Conservation (phyloP, 228 moss, liverwort and hornwort genomes). For the Sphagnum magellanicum region DNA sequence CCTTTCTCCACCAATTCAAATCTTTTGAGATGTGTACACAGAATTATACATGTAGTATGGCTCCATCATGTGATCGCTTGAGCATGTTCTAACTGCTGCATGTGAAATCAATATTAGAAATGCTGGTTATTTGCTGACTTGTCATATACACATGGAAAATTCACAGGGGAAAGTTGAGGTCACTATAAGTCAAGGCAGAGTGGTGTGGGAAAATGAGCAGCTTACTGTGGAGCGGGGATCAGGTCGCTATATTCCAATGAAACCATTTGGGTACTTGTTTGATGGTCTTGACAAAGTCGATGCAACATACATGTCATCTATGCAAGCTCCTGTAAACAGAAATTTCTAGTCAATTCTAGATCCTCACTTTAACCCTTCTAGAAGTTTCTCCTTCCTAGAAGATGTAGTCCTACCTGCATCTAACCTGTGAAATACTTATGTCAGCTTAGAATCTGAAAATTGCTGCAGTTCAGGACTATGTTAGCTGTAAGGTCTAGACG, state of each 20-base stretch:
- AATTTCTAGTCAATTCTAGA: conserved; percentile 7
- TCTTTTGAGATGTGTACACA: too few species aligned
- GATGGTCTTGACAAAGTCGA: conserved; percentile 83
- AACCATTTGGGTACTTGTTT: conserved; percentile 80
- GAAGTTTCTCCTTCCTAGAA: not conserved
- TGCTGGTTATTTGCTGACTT: not conserved
- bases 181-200: conserved; percentile 95
- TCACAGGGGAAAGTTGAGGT: conserved; percentile 86
- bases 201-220: conserved; percentile 80
- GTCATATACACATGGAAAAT: not conserved
- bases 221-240: conserved; percentile 61
- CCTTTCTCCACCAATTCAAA: not conserved
- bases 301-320: conserved; percentile 37
- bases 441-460: too few species aligned
- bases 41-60: too few species aligned
- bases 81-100: too few species aligned
- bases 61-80: too few species aligned
- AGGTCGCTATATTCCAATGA: conserved; percentile 67
- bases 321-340: conserved; percentile 67
- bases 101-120: too few species aligned
- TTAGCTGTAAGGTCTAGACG: not conserved
- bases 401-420: not conserved
- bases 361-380: not conserved
- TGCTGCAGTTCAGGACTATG: too few species aligned
- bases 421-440: too few species aligned